Evolutionary conservation across 495 filamentous ascomycete genomes (phyloP), one percentile per base, ranked within the genome.

Genomic region (Tuber aestivum): DNA sequence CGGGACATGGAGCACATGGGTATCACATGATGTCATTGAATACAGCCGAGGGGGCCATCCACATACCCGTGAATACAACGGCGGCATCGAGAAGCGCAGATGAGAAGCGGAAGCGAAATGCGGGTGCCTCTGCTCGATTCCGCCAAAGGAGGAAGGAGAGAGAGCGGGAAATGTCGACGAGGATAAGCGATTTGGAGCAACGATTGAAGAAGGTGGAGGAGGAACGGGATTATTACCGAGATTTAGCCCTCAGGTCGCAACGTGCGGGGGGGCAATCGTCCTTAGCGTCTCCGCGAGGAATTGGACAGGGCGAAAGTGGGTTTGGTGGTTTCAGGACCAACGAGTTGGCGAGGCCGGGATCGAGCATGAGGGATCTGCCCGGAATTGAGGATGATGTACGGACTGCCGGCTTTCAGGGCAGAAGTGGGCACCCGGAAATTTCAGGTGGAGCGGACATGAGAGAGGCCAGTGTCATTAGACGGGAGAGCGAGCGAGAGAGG

Each of bases 41-140:
- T 45, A 81, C 79, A n/a, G 76, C 79, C 61, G 80, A 82, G 72
- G 81, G 81, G 71, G 71, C 73, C 21, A 80, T 88, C 78, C 83
- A 83, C 84, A 91, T 94, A 74, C 89, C 90, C 73, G 89, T 93
- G 75, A 86, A 96, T 81, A 87, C 92, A 78, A 93, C 94, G 77
- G 90, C 91, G 77, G 94, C 91, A 35, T 97, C 92, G 75, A 93
- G 91, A 77, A 90, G 90, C 78, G 92, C 93, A 79, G 93, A 96
- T 77, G 93, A 97, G 85, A 98, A 97, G 84, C 87, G 93, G 71
- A 93, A 93, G 85, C 91, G 94, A 61, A 99, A 99, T 83, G 97
- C 96, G 71, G 93, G 93, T 69, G 95, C 95, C 12, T 97, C 94
- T 61, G 90, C 94, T 75, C 87, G 95, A 65, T 97, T 98, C 80